Conservation (phyloP, 345 rosid genomes). For the Aurinia saxatilis region DNA sequence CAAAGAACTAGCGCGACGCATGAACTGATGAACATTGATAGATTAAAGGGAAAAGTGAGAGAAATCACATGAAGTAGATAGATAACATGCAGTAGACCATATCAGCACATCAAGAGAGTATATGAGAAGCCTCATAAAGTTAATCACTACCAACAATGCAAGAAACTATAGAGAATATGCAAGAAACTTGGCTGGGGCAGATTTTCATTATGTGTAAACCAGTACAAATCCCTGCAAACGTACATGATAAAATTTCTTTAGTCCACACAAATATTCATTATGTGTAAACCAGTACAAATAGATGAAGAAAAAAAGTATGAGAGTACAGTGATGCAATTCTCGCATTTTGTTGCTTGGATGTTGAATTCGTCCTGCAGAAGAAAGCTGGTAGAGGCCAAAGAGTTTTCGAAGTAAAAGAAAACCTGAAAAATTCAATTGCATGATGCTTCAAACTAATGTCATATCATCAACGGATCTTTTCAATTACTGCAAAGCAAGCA, state of each 20-base stretch:
- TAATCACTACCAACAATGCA: slow-evolving; percentile 90
- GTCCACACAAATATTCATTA: background rate
- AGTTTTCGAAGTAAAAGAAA: slow-evolving; percentile 79
- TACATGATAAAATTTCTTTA: background rate
- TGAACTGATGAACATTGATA: background rate
- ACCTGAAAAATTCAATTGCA: slow-evolving; percentile 42
- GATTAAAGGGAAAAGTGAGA: background rate
- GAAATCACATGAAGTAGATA: background rate
- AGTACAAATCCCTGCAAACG: slow-evolving; percentile 83
- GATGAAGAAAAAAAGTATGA: background rate
- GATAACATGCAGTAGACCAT: slow-evolving; percentile 97
- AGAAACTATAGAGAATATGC: slow-evolving; percentile 90
- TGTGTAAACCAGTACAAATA: background rate
- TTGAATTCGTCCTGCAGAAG: slow-evolving; percentile 96
- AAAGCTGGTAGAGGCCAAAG: slow-evolving; percentile 95
- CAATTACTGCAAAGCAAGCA: background rate
- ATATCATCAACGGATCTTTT: background rate
- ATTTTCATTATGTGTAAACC: no score
- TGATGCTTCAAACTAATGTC: background rate
- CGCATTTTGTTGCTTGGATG: slow-evolving; percentile 93
- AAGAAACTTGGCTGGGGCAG: slow-evolving; percentile 92
- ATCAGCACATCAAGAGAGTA: slow-evolving; percentile 68
- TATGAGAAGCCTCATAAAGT: slow-evolving; percentile 73
- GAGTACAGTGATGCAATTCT: slow-evolving; percentile 90
- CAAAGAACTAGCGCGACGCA: background rate